Base-by-base conservation (phyloP, 306 rosid genomes). In the Prunus padus region DNA sequence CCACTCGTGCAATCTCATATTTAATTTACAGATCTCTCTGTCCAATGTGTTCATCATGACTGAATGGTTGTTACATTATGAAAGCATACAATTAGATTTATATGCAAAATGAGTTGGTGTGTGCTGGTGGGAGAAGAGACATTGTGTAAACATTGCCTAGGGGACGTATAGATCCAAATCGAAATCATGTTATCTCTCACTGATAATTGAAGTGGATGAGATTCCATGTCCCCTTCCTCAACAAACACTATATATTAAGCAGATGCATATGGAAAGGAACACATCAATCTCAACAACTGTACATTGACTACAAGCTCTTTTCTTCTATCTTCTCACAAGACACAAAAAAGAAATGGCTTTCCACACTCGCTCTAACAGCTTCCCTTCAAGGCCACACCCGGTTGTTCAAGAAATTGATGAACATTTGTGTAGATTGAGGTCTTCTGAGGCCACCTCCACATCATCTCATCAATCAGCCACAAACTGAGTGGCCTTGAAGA, bases 371-470 rank as follows among this genome's bases (percentile, higher is more conserved):
- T 83, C 82, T 0, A 76, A 76, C 76, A 83, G 84, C 59, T 67
- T 79, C 54, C 87, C 87, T 26, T 71, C 87, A 5, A 60, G 72
- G 79, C 76, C 56, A 31, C 87, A 79, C 25, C 87, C 84, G 1
- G 13, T 83, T 2, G 1, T 76, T 56, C 28, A 57, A n/a, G 61
- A 83, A 51, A 71, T 68, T 20, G 65, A 79, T 0, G 79, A 50
- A 13, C 86, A 56, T 12, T 74, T 74, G 60, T 54, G 71, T 75
- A 72, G 76, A 54, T 31, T 80, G 69, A 54, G 60, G 65, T 54
- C 74, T n/a, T 76, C 77, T 1, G 55, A 72, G 37, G 76, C 69
- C 51, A 31, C 61, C 18, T 44, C 79, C 3, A 63, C 72, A 25
- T 79, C 81, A 7, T 31, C 86, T 65, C 71, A 65, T 73, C 75